Evolutionary conservation across 2,329 filamentous ascomycete species (phyloP).

Genomic region (Cordyceps militaris): DNA sequence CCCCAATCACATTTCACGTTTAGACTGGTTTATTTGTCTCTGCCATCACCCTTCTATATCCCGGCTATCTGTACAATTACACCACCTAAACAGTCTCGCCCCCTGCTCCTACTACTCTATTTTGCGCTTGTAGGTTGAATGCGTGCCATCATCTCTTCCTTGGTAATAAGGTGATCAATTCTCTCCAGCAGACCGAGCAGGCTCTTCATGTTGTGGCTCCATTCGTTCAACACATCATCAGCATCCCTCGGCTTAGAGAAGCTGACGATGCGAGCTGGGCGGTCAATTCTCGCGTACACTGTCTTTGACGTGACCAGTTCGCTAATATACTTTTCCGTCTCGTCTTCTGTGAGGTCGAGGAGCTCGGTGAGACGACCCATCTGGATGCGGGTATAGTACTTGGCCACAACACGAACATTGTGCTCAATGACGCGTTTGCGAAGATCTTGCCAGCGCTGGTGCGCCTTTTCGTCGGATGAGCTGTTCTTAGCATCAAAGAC

Average conservation of each 20-base stretch:
- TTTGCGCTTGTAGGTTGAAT: slow-evolving; percentile 61
- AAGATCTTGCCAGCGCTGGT: slow-evolving; percentile 85
- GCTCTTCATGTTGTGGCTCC: slow-evolving; percentile 97
- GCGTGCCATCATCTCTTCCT: slow-evolving; percentile 99
- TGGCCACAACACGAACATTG: slow-evolving; percentile 94
- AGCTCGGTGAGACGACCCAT: slow-evolving; percentile 86
- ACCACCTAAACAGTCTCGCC: not conserved
- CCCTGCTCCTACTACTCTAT: slow-evolving; percentile 19
- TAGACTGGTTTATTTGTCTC: slow-evolving; percentile 1
- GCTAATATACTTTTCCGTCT: slow-evolving; percentile 98
- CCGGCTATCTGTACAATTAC: slow-evolving; percentile 12
- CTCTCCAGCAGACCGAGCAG: slow-evolving; percentile 77
- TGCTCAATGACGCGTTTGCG: slow-evolving; percentile 99
- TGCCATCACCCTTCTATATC: not conserved
- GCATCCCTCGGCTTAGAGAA: slow-evolving; percentile 93
- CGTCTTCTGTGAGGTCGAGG: slow-evolving; percentile 84
- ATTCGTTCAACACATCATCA: slow-evolving; percentile 95
- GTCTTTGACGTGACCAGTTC: slow-evolving; percentile 96
- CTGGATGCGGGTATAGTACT: slow-evolving; percentile 97
- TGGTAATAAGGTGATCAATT: slow-evolving; percentile 96
- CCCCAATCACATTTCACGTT: not conserved
- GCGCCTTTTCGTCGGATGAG: slow-evolving; percentile 69
- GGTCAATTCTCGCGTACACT: slow-evolving; percentile 94
- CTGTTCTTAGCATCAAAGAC: slow-evolving; percentile 68
- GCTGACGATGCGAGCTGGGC: slow-evolving; percentile 83